Evolutionary conservation across 2,329 filamentous ascomycete genomes (phyloP).

Genomic region (Neonectria faginata): DNA sequence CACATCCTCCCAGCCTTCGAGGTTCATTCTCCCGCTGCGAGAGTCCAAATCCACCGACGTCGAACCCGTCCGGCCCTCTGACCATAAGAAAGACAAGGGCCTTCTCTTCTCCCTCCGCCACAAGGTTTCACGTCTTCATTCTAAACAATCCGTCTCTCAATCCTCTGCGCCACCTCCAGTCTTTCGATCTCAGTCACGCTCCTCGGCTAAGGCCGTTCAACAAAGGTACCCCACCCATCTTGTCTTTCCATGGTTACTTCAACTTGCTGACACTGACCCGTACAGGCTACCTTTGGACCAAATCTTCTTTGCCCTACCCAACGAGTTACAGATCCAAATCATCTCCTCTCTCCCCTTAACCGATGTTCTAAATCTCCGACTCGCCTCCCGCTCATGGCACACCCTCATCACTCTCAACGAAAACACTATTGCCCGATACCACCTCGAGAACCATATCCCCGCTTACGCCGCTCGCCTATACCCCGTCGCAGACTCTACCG

Average conservation of each 20-base stretch:
- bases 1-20: slow-evolving; percentile 49
- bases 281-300: slow-evolving; percentile 63
- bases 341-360: slow-evolving; percentile 70
- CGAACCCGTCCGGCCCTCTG: slow-evolving; percentile 46
- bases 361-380: slow-evolving; percentile 69
- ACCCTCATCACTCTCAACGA: slow-evolving; percentile 70
- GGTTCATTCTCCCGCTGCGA: slow-evolving; percentile 64
- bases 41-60: slow-evolving; percentile 52
- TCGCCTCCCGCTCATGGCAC: slow-evolving; percentile 70
- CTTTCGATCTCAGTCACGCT: slow-evolving; percentile 25
- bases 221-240: slow-evolving; percentile 48
- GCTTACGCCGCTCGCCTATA: slow-evolving; percentile 71
- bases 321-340: slow-evolving; percentile 72
- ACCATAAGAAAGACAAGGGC: slow-evolving; percentile 57
- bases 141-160: slow-evolving; percentile 31
- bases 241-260: slow-evolving; percentile 20
- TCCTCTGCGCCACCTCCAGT: slow-evolving; percentile 4
- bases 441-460: slow-evolving; percentile 69
- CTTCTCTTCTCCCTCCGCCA: slow-evolving; percentile 57
- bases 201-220: slow-evolving; percentile 45
- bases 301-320: slow-evolving; percentile 69
- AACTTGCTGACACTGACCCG: slow-evolving; percentile 34
- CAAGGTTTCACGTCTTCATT: slow-evolving; percentile 52
- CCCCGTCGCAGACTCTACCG: slow-evolving; percentile 60
- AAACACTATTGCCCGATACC: slow-evolving; percentile 69